Evolutionary conservation across 495 filamentous ascomycete species (phyloP), one percentile per base, ranked within the genome.

Genomic region (Aspergillus hancockii): DNA sequence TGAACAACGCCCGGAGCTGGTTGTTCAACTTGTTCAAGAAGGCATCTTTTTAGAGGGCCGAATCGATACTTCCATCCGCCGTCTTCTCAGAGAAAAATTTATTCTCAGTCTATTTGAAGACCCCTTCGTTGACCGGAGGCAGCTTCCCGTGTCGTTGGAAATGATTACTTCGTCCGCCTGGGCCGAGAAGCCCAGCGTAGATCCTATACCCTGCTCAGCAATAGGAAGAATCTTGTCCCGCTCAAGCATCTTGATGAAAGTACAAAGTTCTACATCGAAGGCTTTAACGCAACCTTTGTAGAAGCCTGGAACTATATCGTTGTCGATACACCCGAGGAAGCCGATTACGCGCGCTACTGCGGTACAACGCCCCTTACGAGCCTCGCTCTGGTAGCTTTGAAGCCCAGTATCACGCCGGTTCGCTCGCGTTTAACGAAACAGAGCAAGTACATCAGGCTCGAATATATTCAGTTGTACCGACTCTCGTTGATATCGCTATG

Each of bases 331-430:
- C 60, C 64, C 4, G 58, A 62, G 21, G 67, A 74, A n/a, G 74
- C 74, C 6, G 71, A 74, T 28, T 52, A 69, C 23, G 72, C 23
- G 72, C 74, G 8, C 65, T 77, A 1, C 51, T 77, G 4, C 65
- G 74, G 10, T 53, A 70, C 0, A 58, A 66, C 13, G 64, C 71
- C 0, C 74, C 74, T 0, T 73, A 70, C 49, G 63, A 72, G 34
- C 64, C 67, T 4, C 68, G 73, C 10, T 58, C 54, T 0, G 69
- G 69, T 4, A 65, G 61, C 1, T 71, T 76, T 56, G 73, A 75
- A 53, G 13, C 59, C 0, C 9, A 3, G 0, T 75, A 68, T 58
- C 73, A 74, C 31, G 67, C 63, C 8, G 72, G 73, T 3, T 73
- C 69, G 13, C 65, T 78, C 18, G 73, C 69, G 36, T 77, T 69